These are phyloP conservation scores for Penicillium goetzii DNA, from an alignment of 495 filamentous ascomycete species.

Conservation along the genomic window DNA sequence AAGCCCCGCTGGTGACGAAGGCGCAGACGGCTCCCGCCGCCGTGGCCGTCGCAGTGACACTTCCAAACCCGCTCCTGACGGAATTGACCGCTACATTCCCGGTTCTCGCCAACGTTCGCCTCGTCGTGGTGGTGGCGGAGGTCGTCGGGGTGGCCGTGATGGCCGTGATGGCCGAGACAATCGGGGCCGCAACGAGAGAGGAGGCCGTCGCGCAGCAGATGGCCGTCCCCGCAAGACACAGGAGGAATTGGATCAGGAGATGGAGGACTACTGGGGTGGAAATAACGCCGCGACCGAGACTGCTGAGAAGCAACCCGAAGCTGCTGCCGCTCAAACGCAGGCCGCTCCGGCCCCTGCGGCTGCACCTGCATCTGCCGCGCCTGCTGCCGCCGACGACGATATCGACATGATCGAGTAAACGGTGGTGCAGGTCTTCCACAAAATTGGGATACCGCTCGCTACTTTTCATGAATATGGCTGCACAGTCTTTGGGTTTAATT, in stretches of 20 bases:
- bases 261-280: conserved; percentile 86
- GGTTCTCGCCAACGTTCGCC: conserved; percentile 53
- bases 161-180: conserved; percentile 38
- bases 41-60: conserved; percentile 64
- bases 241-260: conserved; percentile 91
- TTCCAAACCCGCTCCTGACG: conserved; percentile 67
- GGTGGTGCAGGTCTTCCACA: conserved; percentile 18
- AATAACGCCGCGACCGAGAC: conserved; percentile 37
- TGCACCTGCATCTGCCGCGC: conserved; percentile 19
- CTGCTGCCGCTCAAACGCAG: conserved; percentile 22
- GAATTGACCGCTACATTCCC: conserved; percentile 86
- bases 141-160: conserved; percentile 40
- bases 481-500: not conserved
- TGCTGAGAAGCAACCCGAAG: conserved; percentile 27
- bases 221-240: conserved; percentile 83
- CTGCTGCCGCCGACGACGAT: conserved; percentile 56
- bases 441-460: not conserved
- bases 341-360: conserved; percentile 35
- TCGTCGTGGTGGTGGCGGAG: conserved; percentile 51
- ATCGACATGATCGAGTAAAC: conserved; percentile 58
- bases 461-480: not conserved
- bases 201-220: conserved; percentile 47
- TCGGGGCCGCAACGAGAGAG: conserved; percentile 42
- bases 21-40: conserved; percentile 45
- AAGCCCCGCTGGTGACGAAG: conserved; percentile 42